Evolutionary conservation across 441 rosid species (phyloP), one percentile per base, ranked within the genome.

Genomic region (Raphanus hybrid): DNA sequence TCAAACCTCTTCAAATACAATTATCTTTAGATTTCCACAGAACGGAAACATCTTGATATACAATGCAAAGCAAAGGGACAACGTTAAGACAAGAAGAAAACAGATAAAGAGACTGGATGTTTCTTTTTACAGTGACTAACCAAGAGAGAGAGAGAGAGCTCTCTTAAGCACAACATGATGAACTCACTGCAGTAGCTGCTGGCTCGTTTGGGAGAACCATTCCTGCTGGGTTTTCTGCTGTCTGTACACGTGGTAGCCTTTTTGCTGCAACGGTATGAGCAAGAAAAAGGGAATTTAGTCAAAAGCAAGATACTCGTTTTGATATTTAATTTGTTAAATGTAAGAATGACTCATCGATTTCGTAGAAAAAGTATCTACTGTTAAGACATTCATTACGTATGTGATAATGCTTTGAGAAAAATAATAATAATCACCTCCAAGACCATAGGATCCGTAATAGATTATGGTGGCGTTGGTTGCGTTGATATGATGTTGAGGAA

Each of bases 181-280:
- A 63, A 57, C 69, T 54, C 65, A 45, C 78, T 20, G 81, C 67
- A 35, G 80, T 82, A 54, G 78, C 83, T 0, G 15, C 60, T 16
- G 82, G 71, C 68, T 80, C 77, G 26, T 68, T 78, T 15, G 64
- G 84, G n/a, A 83, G 76, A 63, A 85, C 84, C 84, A 82, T 83
- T 60, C 85, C 85, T 62, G 83, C 45, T 60, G 85, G 83, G 75
- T 80, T 83, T 74, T 82, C 85, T 11, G 82, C 69, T 16, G 86
- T 78, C 83, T 83, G 88, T 69, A 80, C 85, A 68, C 81, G 80
- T 4, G 88, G 88, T 68, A 85, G 83, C 77, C 88, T 83, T 78
- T 70, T 80, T 10, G 86, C 88, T 85, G 85, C 71, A 69, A 15
- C 10, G 23, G 26, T 4, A 59, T 26, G 67, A 75, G 60, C 26